Base-by-base conservation (phyloP, 2,329 filamentous ascomycete species). In the Drechmeria coniospora region DNA sequence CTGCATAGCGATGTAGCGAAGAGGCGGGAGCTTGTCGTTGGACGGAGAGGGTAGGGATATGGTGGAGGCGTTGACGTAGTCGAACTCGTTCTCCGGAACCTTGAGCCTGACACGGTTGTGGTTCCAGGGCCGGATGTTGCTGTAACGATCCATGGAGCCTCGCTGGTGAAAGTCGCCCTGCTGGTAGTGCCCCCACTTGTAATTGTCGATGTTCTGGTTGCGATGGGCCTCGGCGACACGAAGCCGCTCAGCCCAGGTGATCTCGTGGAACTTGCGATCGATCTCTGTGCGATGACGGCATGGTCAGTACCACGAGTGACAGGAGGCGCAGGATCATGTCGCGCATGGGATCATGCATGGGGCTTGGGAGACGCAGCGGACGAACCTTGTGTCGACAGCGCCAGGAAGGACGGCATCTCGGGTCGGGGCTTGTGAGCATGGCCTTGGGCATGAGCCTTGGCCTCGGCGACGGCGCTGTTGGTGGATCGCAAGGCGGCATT, bases 1-100 rank as follows among this genome's bases (percentile, higher is more conserved):
- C 56, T 92, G 83, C 50, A 92, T 94, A 28, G 86, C 90, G 41
- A 98, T 93, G 52, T 92, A 95, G 30, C 67, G 56, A 26, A 66
- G 54, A 3, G 59, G 50, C 1, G 57, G 54, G 7, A 49, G 46
- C 3, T 41, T 36, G 0, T 49, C 46, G 29, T 55, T 49, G 9
- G 56, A 45, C 3, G 53, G 48, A 1, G 65, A 59, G 27, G 58
- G 39, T 9, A 83, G 55, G 14, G 56, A 48, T 32, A 86, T 76
- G 13, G 77, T 71, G 8, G 79, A 86, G 21, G 81, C 81, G 47
- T 90, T 90, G 53, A 87, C 79, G 49, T 86, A 90, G 52, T 86
- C 76, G 34, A 75, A 66, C 36, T 72, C 60, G 21, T 69, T 77
- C 11, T 78, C 66, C 2, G 81, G 75, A 2, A 94, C 87, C 21